These are phyloP conservation scores for Articulospora tetracladia DNA, from an alignment of 495 filamentous ascomycete genomes.

Conservation along the genomic window DNA sequence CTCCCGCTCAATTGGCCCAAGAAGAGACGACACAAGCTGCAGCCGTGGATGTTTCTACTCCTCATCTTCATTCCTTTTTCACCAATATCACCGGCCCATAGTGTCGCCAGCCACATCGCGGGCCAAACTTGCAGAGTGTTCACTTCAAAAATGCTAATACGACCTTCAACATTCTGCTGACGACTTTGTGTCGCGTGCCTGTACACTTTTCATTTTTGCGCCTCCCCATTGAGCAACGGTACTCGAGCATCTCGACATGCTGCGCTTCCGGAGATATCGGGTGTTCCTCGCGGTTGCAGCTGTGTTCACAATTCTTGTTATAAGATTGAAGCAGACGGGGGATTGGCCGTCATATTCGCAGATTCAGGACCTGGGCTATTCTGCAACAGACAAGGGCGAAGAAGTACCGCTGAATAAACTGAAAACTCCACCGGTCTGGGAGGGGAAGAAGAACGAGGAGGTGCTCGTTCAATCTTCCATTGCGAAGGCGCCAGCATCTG, in stretches of 20 bases:
- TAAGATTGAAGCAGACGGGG: constrained; percentile 48
- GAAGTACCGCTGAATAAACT: neutral
- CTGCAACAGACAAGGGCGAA: neutral
- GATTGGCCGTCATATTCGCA: constrained; percentile 22
- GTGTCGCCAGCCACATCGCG: neutral
- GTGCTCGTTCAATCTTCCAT: neutral
- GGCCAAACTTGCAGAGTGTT: neutral
- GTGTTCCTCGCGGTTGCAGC: constrained; percentile 68
- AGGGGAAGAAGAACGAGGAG: neutral
- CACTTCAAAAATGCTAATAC: constrained; percentile 6
- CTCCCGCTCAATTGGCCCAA: neutral
- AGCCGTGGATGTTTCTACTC: neutral
- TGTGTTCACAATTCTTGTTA: constrained; percentile 57
- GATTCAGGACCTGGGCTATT: constrained; percentile 3
- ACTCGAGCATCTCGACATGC: constrained; percentile 43
- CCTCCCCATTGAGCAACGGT: neutral
- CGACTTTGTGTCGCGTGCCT: constrained; percentile 4
- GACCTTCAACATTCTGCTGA: neutral
- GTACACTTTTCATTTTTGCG: neutral
- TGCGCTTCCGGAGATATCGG: constrained; percentile 74
- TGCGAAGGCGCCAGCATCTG: neutral
- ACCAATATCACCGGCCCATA: neutral
- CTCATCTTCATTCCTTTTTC: neutral
- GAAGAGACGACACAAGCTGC: neutral
- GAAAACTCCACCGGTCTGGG: neutral